Evolutionary conservation across 2,329 filamentous ascomycete genomes (phyloP), one percentile per base, ranked within the genome.

Genomic region (Colletotrichum melonis): DNA sequence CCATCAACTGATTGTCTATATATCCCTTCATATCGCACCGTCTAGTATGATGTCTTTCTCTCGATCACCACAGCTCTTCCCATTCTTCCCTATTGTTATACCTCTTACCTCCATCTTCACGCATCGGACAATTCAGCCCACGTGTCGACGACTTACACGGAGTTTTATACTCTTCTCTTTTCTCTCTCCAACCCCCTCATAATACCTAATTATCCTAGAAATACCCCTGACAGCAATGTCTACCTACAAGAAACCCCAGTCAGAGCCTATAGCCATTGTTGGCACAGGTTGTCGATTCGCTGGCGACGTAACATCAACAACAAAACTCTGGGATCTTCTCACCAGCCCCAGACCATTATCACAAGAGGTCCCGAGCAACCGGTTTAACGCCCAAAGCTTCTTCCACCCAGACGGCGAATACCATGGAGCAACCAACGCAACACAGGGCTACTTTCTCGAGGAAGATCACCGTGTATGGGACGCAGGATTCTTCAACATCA

Each of bases 231-330:
- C 71, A 73, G 71, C 56, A 38, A 73, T 73, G 71, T 73, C 71
- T 66, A 71, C 71, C 63, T 74, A 74, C 54, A 74, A 74, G 52
- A 68, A 32, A 14, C 72, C 72, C 54, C 69, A 59, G 14, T 67
- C 72, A 58, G 81, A 83, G 67, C 82, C 84, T 57, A 85, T 86
- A 67, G 84, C 84, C 26, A 77, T 86, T 35, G 77, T 86, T 55
- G 84, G 84, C 62, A 81, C 62, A 16, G 82, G 77, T 3, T 86
- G 83, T 75, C 81, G 84, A 35, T 84, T 85, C 35, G 80, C 84
- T 0, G 84, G 84, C 3, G 77, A 76, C 55, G 77, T 81, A 1
- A 79, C 72, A 16, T 78, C 79, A 12, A 80, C 82, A 1, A 81
- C 82, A 1, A 78, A 79, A 69, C 77, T 85, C 4, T 84, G 83